These are phyloP conservation scores for Candida ponderosae DNA, from an alignment of 805 yeast species.

Conservation along the genomic window DNA sequence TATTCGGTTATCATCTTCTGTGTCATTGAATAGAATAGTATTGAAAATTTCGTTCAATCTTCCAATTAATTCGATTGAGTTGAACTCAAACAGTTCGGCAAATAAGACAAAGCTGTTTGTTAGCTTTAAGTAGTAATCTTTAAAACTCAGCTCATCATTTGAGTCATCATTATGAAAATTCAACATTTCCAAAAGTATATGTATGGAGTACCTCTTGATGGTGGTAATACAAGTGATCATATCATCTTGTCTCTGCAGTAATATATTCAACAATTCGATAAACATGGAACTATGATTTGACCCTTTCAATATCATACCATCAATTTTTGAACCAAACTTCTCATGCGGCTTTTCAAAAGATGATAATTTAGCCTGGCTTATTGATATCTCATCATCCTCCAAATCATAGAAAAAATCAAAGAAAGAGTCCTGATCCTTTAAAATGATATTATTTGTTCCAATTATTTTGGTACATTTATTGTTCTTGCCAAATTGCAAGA, in stretches of 20 bases:
- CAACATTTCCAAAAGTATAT: conserved; percentile 24
- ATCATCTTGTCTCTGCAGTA: conserved; percentile 18
- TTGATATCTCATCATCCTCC: conserved; percentile 35
- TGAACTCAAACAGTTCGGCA: conserved; percentile 24
- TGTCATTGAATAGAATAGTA: no score
- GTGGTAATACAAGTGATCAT: conserved; percentile 18
- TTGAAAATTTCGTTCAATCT: conserved; percentile 9
- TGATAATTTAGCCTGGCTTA: no score
- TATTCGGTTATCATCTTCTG: no score
- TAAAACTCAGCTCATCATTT: conserved; percentile 15
- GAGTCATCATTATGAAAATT: conserved; percentile 8
- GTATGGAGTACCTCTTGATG: conserved; percentile 22
- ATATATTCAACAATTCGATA: conserved; percentile 6
- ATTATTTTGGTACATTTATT: conserved; percentile 32
- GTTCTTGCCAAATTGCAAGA: conserved; percentile 20
- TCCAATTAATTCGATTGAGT: conserved; percentile 15
- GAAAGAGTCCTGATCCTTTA: conserved; percentile 41
- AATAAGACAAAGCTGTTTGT: conserved; percentile 25
- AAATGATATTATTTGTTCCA: conserved; percentile 63
- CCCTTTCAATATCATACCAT: no score
- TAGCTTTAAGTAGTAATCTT: conserved; percentile 22
- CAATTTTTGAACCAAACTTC: conserved; percentile 10
- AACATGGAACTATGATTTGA: conserved; percentile 15
- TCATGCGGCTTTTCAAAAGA: conserved; percentile 4
- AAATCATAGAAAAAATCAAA: conserved; percentile 62